Conservation (phyloP, 352 stramenopile genomes). For the Salisapilia sapeloensis region DNA sequence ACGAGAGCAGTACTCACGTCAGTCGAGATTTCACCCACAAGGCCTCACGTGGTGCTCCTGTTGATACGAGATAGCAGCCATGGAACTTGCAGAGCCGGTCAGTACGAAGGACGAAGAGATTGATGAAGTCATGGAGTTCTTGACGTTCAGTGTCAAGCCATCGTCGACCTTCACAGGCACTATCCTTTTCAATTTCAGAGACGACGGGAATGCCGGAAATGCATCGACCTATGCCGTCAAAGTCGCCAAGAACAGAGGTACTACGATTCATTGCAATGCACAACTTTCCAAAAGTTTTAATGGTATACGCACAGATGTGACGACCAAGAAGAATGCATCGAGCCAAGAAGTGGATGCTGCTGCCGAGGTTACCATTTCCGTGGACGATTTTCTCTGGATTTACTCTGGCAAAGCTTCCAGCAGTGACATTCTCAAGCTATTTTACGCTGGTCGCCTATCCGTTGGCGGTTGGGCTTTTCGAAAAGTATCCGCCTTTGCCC, state of each 20-base stretch:
- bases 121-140: slow-evolving; percentile 78
- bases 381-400: slow-evolving; percentile 76
- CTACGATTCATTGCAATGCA: background rate
- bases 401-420: slow-evolving; percentile 76
- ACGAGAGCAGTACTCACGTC: no score
- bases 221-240: slow-evolving; percentile 55
- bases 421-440: slow-evolving; percentile 58
- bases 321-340: slow-evolving; percentile 34
- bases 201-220: slow-evolving; percentile 10
- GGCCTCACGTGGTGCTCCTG: no score
- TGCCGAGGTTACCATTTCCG: slow-evolving; percentile 70
- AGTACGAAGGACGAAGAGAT: slow-evolving; percentile 74
- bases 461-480: slow-evolving; percentile 74
- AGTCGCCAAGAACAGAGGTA: slow-evolving; percentile 22
- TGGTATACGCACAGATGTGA: slow-evolving; percentile 12
- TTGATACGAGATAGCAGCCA: no score
- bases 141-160: slow-evolving; percentile 68
- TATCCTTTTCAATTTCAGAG: slow-evolving; percentile 77
- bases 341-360: slow-evolving; percentile 20
- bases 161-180: slow-evolving; percentile 50
- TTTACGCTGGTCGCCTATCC: slow-evolving; percentile 55
- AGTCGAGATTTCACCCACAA: no score
- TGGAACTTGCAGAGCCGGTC: no score
- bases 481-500: slow-evolving; percentile 59
- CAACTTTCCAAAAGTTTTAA: background rate